Evolutionary conservation across 83 land plant species (phyloP), one percentile per base, ranked within the genome.

Genomic region (Larix sibirica): DNA sequence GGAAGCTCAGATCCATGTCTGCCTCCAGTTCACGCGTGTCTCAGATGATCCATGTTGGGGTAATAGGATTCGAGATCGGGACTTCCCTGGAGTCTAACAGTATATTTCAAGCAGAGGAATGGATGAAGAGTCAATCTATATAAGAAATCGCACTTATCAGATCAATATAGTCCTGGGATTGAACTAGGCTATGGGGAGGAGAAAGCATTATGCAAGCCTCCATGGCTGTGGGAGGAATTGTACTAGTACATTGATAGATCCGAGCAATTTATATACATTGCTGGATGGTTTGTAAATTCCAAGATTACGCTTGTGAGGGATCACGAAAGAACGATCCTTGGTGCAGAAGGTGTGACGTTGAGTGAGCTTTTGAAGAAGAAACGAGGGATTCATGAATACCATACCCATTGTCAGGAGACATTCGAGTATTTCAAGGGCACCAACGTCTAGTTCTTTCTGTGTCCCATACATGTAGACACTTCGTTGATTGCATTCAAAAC

Each of bases 341-440:
- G 86, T 1, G 82, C 84, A 7, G 74, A 80, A 63, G 90, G 84
- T 13, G 66, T 85, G 17, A 89, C 90, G 20, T 38, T 89, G 10
- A 89, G 90, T 4, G 88, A 85, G 67, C 86, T 89, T 3, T 81
- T 89, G 28, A 84, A 83, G 65, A 68, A 80, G 59, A 89, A 69
- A 87, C 23, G 77, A 85, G 0, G 90, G 90, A 0, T n/a, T 89
- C 2, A 86, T 89, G 90, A 26, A 79, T 28, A 28, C 28, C 28
- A 28, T 44, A 81, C 89, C 33, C 87, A 89, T 80, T 87, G 88
- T 65, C 85, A 87, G n/a, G 91, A 82, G 28, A 89, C 91, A 0
- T 42, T 23, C 18, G 74, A 28, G 28, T 89, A 71, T 76, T 89
- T 89, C 70, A 73, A 79, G 62, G 71, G 73, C 33, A 83, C 84